Conservation (phyloP, 352 stramenopile genomes). For the Phytophthora niederhauseri region DNA sequence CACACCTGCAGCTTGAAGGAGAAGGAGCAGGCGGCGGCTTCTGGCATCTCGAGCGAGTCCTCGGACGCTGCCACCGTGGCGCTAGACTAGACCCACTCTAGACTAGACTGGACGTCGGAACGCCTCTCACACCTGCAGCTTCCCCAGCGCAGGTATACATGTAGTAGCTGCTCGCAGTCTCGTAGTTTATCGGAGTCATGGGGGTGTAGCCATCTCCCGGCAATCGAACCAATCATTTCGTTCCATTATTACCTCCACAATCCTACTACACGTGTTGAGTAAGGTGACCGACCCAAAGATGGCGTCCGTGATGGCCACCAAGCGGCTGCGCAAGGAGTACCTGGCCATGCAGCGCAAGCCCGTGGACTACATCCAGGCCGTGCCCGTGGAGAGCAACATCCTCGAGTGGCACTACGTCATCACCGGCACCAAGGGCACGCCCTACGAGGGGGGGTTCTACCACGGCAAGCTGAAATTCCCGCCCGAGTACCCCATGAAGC, state of each 20-base stretch:
- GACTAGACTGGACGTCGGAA: no score
- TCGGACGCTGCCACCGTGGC: conserved; percentile 7
- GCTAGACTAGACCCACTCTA: no score
- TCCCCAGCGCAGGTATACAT: conserved; percentile 14
- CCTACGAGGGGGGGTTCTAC: conserved; percentile 93
- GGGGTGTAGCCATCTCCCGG: neutral
- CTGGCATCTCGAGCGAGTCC: neutral
- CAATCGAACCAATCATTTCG: conserved; percentile 15
- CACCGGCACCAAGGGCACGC: conserved; percentile 61
- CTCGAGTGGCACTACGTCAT: conserved; percentile 98
- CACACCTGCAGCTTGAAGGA: conserved; percentile 8
- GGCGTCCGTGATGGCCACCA: conserved; percentile 85
- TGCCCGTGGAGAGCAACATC: conserved; percentile 94
- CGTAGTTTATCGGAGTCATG: neutral
- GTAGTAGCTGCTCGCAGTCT: neutral
- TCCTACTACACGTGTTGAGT: conserved; percentile 19
- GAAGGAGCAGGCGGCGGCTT: conserved; percentile 3
- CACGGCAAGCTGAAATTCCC: conserved; percentile 94
- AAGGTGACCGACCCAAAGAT: conserved; percentile 50
- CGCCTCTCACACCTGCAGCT: no score
- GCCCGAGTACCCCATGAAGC: conserved; percentile 96
- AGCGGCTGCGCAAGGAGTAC: conserved; percentile 94
- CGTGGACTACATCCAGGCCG: conserved; percentile 90
- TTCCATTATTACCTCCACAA: neutral
- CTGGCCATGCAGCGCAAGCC: conserved; percentile 91